Conservation (phyloP, 805 yeast genomes). For the Yamadazyma takamatsuzukensis region DNA sequence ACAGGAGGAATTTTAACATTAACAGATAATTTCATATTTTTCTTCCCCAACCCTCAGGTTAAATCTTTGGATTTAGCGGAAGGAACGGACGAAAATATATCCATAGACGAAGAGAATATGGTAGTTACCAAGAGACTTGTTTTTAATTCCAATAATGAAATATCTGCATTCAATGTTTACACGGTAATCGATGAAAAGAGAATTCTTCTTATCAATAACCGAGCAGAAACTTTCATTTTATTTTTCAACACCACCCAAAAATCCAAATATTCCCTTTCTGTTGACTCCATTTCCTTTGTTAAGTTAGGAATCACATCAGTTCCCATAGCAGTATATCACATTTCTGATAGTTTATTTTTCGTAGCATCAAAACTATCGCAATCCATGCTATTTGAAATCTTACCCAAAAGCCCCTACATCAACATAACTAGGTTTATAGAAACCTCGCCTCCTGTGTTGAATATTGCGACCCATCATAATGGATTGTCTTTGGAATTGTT, state of each 20-base stretch:
- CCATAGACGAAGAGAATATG: conserved; percentile 11
- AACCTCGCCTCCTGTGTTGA: conserved; percentile 32
- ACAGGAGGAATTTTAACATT: conserved; percentile 26
- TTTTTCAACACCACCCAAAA: conserved; percentile 12
- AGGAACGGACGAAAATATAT: conserved; percentile 6
- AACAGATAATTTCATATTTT: conserved; percentile 23
- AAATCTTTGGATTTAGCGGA: conserved; percentile 8
- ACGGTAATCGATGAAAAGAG: conserved; percentile 25
- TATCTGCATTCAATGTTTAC: conserved; percentile 8
- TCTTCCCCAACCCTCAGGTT: conserved; percentile 21
- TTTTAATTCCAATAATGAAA: conserved; percentile 2
- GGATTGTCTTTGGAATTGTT: conserved; percentile 11
- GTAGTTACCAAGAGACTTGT: conserved; percentile 18
- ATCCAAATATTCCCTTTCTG: neutral
- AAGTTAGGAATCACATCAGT: conserved; percentile 28
- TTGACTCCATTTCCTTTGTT: conserved; percentile 16
- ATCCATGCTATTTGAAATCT: conserved; percentile 26
- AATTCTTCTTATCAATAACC: conserved; percentile 22
- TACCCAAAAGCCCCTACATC: conserved; percentile 23
- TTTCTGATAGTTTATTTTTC: conserved; percentile 23
- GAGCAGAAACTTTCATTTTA: conserved; percentile 26
- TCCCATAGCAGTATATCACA: conserved; percentile 24
- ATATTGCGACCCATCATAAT: conserved; percentile 12
- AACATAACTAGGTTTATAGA: conserved; percentile 16
- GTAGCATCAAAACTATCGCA: conserved; percentile 28